phyloP scores from a whole-genome alignment of 805 yeast genomes.

The Gaillardinia entomophila region DNA sequence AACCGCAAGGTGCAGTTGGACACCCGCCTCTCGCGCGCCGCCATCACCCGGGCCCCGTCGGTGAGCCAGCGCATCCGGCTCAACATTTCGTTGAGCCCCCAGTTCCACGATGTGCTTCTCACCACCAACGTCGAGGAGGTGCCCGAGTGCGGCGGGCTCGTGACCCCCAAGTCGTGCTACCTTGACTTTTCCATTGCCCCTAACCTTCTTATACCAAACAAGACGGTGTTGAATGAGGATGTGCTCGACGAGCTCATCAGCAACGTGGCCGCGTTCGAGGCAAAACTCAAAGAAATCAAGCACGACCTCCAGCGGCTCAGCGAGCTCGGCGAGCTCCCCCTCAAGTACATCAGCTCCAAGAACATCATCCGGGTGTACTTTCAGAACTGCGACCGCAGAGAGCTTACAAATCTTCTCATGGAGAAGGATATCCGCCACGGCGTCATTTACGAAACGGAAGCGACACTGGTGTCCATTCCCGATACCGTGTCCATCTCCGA shows the following conservation, averaged over 20 bases:
- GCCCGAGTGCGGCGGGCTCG: slow-evolving; percentile 4
- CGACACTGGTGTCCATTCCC: background rate
- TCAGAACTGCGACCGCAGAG: slow-evolving; percentile 60
- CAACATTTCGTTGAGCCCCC: slow-evolving; percentile 23
- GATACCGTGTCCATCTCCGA: background rate
- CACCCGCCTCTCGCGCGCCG: too few relatives aligned
- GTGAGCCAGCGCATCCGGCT: slow-evolving; percentile 11
- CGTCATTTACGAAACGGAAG: slow-evolving; percentile 36
- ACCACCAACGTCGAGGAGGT: slow-evolving; percentile 1
- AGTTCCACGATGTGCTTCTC: slow-evolving; percentile 11
- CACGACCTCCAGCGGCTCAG: slow-evolving; percentile 40
- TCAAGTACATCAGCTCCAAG: slow-evolving; percentile 39
- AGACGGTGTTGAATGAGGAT: slow-evolving; percentile 29
- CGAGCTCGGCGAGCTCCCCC: slow-evolving; percentile 63
- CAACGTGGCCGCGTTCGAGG: slow-evolving; percentile 23
- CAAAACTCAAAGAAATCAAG: slow-evolving; percentile 37
- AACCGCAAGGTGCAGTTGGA: background rate
- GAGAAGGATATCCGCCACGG: slow-evolving; percentile 62
- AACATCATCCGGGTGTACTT: slow-evolving; percentile 52
- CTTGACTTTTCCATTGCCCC: slow-evolving; percentile 29
- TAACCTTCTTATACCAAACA: slow-evolving; percentile 22
- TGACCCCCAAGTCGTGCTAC: slow-evolving; percentile 16
- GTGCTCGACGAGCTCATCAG: slow-evolving; percentile 22
- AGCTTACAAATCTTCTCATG: slow-evolving; percentile 49
- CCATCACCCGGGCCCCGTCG: too few relatives aligned